Percentiles rank a stretch among this genome's conserved stretches.
Evolutionary conservation across 2,329 filamentous ascomycete species (phyloP).

Genomic region (Diaporthe sp.): DNA sequence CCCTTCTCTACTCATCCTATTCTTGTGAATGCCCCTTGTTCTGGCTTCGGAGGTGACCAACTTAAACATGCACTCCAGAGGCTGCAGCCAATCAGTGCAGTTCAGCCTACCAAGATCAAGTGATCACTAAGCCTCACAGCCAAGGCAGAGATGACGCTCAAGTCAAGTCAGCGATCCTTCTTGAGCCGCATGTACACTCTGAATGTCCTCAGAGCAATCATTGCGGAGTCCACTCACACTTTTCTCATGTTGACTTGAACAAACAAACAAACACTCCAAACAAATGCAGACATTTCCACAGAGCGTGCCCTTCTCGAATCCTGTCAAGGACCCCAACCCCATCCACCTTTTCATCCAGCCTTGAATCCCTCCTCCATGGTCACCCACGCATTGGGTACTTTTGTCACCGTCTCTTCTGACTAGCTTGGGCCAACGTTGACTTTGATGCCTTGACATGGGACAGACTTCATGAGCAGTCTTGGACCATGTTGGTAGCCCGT

Average conservation of each 20-base stretch:
- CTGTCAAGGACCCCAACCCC: not conserved
- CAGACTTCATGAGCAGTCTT: not conserved
- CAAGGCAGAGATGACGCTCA: not conserved
- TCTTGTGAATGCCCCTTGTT: not conserved
- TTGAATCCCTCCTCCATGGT: too few relatives aligned
- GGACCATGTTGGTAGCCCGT: not conserved
- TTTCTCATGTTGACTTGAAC: not conserved
- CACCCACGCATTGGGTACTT: not conserved
- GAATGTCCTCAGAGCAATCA: not conserved
- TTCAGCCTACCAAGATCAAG: conserved; percentile 3
- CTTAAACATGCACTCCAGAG: not conserved
- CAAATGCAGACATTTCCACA: not conserved
- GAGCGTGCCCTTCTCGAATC: not conserved
- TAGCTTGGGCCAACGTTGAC: not conserved
- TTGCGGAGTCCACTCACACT: not conserved
- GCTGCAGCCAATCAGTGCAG: conserved; percentile 26
- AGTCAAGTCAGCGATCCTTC: not conserved
- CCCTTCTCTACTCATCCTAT: not conserved
- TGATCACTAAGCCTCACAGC: conserved; percentile 19
- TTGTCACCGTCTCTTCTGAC: not conserved
- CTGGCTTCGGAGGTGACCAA: not conserved
- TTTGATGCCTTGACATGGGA: not conserved
- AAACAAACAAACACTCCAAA: not conserved
- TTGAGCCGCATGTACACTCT: not conserved
- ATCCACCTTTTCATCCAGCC: not conserved